Conservation (phyloP, 352 stramenopile species). For the Phytophthora tubulina region DNA sequence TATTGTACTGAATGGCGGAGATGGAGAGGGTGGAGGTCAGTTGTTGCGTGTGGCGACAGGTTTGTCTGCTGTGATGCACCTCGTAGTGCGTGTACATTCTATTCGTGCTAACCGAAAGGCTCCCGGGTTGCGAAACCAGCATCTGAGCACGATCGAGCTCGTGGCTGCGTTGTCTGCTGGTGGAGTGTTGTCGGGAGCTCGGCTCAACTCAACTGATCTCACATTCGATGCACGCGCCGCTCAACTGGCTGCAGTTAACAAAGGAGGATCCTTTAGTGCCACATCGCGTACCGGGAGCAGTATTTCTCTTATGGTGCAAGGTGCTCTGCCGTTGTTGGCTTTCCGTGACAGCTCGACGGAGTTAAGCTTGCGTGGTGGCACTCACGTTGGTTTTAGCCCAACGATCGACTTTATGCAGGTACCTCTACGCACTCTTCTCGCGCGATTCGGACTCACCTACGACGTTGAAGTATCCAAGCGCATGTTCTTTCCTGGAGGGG, state of each 20-base stretch:
- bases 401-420: constrained; percentile 72
- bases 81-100: constrained; percentile 72
- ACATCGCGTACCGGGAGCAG: constrained; percentile 63
- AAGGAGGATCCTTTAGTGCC: constrained; percentile 32
- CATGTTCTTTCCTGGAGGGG: constrained; percentile 62
- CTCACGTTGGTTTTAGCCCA: constrained; percentile 71
- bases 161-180: constrained; percentile 45
- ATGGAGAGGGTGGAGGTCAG: constrained; percentile 90
- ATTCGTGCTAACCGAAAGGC: constrained; percentile 80
- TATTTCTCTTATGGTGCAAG: constrained; percentile 75
- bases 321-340: constrained; percentile 57
- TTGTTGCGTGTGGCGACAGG: constrained; percentile 86
- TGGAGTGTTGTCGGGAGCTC: constrained; percentile 42
- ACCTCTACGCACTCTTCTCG: constrained; percentile 48
- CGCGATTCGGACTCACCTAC: constrained; percentile 52
- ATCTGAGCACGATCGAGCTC: constrained; percentile 83
- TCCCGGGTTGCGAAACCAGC: constrained; percentile 83
- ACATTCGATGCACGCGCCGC: constrained; percentile 42
- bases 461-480: constrained; percentile 49
- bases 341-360: constrained; percentile 41
- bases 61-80: constrained; percentile 71
- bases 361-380: constrained; percentile 60
- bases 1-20: constrained; percentile 60
- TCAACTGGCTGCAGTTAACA: constrained; percentile 12
- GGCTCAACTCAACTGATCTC: constrained; percentile 61